Base-by-base conservation (phyloP, 164 flowering plant species). In the Buxus sempervirens region DNA sequence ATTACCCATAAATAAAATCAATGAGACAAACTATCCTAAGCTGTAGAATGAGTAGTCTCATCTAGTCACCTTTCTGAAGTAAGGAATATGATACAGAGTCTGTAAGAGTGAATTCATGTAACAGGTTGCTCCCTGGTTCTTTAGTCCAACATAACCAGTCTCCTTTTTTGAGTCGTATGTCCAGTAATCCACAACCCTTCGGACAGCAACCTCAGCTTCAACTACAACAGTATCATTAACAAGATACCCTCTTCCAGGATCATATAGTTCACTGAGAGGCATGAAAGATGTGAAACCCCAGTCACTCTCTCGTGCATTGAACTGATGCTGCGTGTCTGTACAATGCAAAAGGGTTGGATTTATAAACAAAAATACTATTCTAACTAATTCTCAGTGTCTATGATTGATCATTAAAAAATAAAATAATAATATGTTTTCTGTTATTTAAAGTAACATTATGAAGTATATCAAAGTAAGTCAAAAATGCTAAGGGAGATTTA, bases 81-180 rank as follows among this genome's bases (percentile, higher is more conserved):
- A 90, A 48, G 96, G 96, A 68, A 90, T 89, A 79, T 93, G 98
- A 72, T 88, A 93, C 64, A 93, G 60, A 26, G 98, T 93, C 67
- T 93, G 98, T 53, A 93, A 80, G 18, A 93, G 86, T 68, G 98
- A 93, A 72, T 93, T 93, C 96, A 93, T 93, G 81, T 93, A 93
- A 75, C 98, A 93, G 18, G 98, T 93, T n/a, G 98, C 98, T 48
- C 98, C 98, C 78, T 93, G 98, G 77, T 93, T 93, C 79, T 93
- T 93, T 62, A 93, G 89, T 23, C 98, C 98, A 69, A 90, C 98
- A 78, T 75, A 93, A 56, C 98, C 98, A 38, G 96, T 90, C 82
- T 93, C 98, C 80, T 93, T 93, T 70, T 93, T 93, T 48, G 98
- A 93, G 79, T 93, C 96, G 73, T 93, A 86, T 9, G 89, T 68